A percentile compares a stretch with the other conserved stretches of the same genome.
phyloP scores from a whole-genome alignment of 257 asterid species.

The Solanum sejunctum region DNA sequence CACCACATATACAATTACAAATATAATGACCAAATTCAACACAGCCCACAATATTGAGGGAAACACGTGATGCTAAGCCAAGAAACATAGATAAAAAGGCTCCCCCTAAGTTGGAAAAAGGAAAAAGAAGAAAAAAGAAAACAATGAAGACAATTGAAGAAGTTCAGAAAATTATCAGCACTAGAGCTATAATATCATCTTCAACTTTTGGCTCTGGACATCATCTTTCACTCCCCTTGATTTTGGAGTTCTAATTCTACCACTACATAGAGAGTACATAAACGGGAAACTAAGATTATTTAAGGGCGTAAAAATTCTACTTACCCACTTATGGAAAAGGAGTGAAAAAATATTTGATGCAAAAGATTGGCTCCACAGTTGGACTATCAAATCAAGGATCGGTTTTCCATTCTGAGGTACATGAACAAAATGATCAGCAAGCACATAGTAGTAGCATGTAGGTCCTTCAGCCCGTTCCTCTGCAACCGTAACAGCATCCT shows the following conservation, averaged over 20 bases:
- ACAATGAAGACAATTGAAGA: neutral
- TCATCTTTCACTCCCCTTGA: neutral
- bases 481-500: slow-evolving; percentile 36
- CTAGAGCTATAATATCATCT: neutral
- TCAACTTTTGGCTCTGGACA: neutral
- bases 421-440: slow-evolving; percentile 69
- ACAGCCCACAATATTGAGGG: neutral
- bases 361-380: slow-evolving; percentile 96
- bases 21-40: neutral
- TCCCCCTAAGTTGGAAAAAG: neutral
- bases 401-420: slow-evolving; percentile 56
- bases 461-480: slow-evolving; percentile 45
- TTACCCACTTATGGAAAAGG: slow-evolving; percentile 92
- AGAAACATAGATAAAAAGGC: neutral
- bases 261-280: neutral
- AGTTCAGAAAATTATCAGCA: neutral
- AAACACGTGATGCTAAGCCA: neutral
- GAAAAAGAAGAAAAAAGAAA: neutral
- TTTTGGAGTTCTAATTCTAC: neutral
- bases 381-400: slow-evolving; percentile 46
- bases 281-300: neutral
- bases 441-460: slow-evolving; percentile 62
- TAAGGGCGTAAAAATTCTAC: slow-evolving; percentile 4
- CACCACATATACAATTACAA: neutral
- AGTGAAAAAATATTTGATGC: slow-evolving; percentile 71